These are phyloP conservation scores for Saccharomycopsis sp. DNA, from an alignment of 805 yeast genomes.

Conservation along the genomic window DNA sequence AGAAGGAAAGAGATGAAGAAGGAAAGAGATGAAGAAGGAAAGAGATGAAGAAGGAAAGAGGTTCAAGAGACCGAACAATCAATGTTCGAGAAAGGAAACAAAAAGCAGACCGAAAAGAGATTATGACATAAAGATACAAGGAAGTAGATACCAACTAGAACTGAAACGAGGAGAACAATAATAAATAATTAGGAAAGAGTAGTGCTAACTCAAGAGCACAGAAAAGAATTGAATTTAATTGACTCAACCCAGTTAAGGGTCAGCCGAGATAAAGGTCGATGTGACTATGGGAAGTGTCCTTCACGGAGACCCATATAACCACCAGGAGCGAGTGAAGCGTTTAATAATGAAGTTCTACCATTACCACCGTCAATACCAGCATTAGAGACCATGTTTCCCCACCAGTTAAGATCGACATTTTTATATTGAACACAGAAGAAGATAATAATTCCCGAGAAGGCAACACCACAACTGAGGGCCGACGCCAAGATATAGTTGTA, in stretches of 20 bases:
- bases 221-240: too few relatives aligned
- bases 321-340: slow-evolving; percentile 26
- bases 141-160: background rate
- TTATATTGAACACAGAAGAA: slow-evolving; percentile 48
- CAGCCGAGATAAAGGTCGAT: too few relatives aligned
- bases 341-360: slow-evolving; percentile 24
- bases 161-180: background rate
- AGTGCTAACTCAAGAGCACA: too few relatives aligned
- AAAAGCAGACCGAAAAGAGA: background rate
- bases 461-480: slow-evolving; percentile 57
- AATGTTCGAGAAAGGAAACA: background rate
- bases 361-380: slow-evolving; percentile 34
- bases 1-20: background rate
- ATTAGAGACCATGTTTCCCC: slow-evolving; percentile 49
- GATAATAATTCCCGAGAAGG: slow-evolving; percentile 46
- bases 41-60: background rate
- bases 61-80: background rate
- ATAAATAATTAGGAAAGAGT: too few relatives aligned
- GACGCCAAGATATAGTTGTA: slow-evolving; percentile 47
- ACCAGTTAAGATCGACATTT: slow-evolving; percentile 44
- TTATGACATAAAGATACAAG: background rate
- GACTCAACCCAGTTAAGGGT: too few relatives aligned
- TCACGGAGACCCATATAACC: slow-evolving; percentile 33
- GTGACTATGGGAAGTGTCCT: slow-evolving; percentile 8
- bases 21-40: background rate